Evolutionary conservation across 1,139 yeast species (phyloP), one percentile per base, ranked within the genome.

Genomic region (Hansenula lynferdii): DNA sequence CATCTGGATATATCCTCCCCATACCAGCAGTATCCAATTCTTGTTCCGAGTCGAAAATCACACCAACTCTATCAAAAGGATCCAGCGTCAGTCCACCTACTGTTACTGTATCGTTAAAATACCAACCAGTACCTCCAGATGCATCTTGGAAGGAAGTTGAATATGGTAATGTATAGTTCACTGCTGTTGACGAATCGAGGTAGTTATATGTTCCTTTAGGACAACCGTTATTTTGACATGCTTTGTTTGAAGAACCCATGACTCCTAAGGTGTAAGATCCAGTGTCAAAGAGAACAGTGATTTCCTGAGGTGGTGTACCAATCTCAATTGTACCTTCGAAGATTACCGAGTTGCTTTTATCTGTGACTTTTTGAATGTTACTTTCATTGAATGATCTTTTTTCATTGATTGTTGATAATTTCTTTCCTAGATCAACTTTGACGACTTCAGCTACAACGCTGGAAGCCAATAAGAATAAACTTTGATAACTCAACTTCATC

Each of bases 241-340:
- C n/a, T 1, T 22, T 20, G 14, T 27, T 31, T 5, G 39, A 20
- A 5, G 22, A 6, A 12, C 32, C 19, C 21, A 28, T 16, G 3
- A 77, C 74, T 80, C 83, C 76, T 42, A 79, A 60, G 51, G 77
- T 84, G 14, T 77, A 66, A 2, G 84, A 77, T 0, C 85, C 86
- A 8, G 85, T 79, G 53, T 80, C 86, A 28, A 80, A 57, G 42
- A 72, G 58, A 4, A 72, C 74, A 15, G 57, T 58, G 26, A 77
- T 62, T 10, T 57, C 51, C 47, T 72, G 75, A 0, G 61, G 58
- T 18, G 77, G 71, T 4, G 80, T 67, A 3, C 86, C 86, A 17
- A 78, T 47, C 14, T 53, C 50, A 10, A 77, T 39, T 9, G 60
- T 56, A 12, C 69, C 58, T 23, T 23, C 19, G n/a, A 31, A 31